A percentile compares a stretch with the other conserved stretches of the same genome.
Evolutionary conservation across 805 yeast genomes (phyloP).

Genomic region (Clavispora vitiphila): DNA sequence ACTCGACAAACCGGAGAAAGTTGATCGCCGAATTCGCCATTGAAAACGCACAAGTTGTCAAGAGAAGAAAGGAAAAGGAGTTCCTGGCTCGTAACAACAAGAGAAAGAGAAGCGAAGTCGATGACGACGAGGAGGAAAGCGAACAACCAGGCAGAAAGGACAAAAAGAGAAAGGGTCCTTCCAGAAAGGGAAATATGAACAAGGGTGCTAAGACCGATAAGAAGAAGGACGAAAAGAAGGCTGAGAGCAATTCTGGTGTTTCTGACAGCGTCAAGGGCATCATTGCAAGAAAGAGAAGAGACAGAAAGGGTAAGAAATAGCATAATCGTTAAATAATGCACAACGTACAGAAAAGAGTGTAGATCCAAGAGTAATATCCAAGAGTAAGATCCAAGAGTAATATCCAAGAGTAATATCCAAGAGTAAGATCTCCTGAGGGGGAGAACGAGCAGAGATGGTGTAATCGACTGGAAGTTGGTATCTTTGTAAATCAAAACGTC

Average conservation of each 20-base stretch:
- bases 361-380: no score
- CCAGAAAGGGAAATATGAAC: conserved; percentile 42
- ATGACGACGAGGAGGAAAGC: conserved; percentile 10
- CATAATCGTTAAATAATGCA: background rate
- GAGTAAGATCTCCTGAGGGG: no score
- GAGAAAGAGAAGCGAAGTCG: conserved; percentile 21
- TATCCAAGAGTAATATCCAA: no score
- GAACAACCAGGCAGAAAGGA: conserved; percentile 18
- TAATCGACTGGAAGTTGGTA: no score
- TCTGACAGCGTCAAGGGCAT: conserved; percentile 55
- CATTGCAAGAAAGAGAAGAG: conserved; percentile 66
- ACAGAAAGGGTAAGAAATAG: conserved; percentile 45
- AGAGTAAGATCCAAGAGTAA: no score
- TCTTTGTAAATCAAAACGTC: no score
- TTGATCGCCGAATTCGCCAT: conserved; percentile 93
- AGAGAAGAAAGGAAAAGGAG: conserved; percentile 76
- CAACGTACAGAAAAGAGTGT: background rate
- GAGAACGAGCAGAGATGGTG: no score
- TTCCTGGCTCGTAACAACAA: conserved; percentile 31
- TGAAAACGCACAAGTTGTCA: conserved; percentile 90
- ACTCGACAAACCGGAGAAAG: conserved; percentile 59
- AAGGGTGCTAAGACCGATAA: conserved; percentile 23
- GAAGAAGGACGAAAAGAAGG: conserved; percentile 9
- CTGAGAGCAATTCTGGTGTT: conserved; percentile 27
- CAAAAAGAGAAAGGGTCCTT: conserved; percentile 22